Evolutionary conservation across 257 asterid genomes (phyloP).

Genomic region (Ophiorrhiza pumila): DNA sequence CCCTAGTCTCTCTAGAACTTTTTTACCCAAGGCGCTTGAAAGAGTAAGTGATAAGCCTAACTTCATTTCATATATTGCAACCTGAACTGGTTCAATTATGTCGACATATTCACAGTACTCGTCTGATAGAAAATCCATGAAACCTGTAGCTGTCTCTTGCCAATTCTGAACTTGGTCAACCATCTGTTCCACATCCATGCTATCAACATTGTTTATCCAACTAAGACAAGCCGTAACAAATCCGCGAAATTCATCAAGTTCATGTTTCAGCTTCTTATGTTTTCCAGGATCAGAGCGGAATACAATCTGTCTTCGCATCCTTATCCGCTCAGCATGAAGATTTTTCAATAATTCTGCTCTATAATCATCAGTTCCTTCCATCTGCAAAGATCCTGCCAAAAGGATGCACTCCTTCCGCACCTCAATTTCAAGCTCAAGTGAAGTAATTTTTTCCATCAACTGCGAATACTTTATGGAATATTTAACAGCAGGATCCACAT

Average conservation of each 20-base stretch:
- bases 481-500: slow-evolving; percentile 77
- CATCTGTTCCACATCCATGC: slow-evolving; percentile 30
- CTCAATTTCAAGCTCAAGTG: slow-evolving; percentile 72
- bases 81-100: slow-evolving; percentile 71
- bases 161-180: slow-evolving; percentile 53
- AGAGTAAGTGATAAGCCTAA: slow-evolving; percentile 67
- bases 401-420: slow-evolving; percentile 57
- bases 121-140: slow-evolving; percentile 57
- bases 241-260: slow-evolving; percentile 51
- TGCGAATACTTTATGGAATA: slow-evolving; percentile 61
- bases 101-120: slow-evolving; percentile 67
- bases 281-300: slow-evolving; percentile 71
- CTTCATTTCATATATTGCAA: slow-evolving; percentile 83
- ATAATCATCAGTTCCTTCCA: slow-evolving; percentile 41
- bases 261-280: slow-evolving; percentile 52
- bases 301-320: slow-evolving; percentile 49
- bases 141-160: slow-evolving; percentile 68
- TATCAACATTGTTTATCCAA: slow-evolving; percentile 40
- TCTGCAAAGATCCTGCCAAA: slow-evolving; percentile 62
- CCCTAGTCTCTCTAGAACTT: slow-evolving; percentile 27
- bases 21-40: slow-evolving; percentile 43
- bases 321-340: slow-evolving; percentile 55
- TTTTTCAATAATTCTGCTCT: slow-evolving; percentile 45
- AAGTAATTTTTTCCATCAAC: slow-evolving; percentile 58
- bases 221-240: slow-evolving; percentile 34